Conservation (phyloP, 2,329 filamentous ascomycete genomes). For the Epichloe gansuensis region DNA sequence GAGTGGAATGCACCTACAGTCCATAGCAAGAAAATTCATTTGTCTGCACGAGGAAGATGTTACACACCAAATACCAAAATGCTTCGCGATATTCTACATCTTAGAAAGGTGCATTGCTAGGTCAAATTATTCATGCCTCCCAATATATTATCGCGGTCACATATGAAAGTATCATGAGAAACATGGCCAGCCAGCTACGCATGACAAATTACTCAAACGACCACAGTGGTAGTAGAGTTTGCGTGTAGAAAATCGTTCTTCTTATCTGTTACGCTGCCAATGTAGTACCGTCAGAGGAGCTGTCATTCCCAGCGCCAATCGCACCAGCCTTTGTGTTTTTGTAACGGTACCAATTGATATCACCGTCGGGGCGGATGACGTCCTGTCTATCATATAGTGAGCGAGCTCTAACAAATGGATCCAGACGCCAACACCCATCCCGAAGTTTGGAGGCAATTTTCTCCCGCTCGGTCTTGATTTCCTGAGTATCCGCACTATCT, state of each 20-base stretch:
- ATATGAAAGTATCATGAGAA: not conserved
- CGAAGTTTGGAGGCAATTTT: constrained; percentile 50
- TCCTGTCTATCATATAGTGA: constrained; percentile 77
- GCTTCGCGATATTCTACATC: too few species aligned
- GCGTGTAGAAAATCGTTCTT: not conserved
- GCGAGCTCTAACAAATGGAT: constrained; percentile 73
- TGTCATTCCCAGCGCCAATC: not conserved
- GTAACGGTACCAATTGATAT: constrained; percentile 54
- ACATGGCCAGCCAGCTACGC: not conserved
- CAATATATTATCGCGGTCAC: too few species aligned
- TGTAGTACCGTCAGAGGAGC: not conserved
- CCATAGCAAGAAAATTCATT: too few species aligned
- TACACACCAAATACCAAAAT: too few species aligned
- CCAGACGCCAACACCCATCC: constrained; percentile 75
- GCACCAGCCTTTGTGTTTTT: not conserved
- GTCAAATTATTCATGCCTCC: too few species aligned
- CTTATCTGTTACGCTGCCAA: constrained; percentile 20
- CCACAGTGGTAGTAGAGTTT: not conserved
- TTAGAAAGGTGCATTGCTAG: too few species aligned
- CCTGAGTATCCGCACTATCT: constrained; percentile 29
- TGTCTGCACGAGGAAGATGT: too few species aligned
- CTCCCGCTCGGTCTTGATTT: constrained; percentile 44
- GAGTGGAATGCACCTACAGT: too few species aligned
- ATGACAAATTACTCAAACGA: not conserved
- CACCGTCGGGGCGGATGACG: constrained; percentile 53